Evolutionary conservation across 257 asterid species (phyloP), one percentile per base, ranked within the genome.

Genomic region (Penstemon eatonii): DNA sequence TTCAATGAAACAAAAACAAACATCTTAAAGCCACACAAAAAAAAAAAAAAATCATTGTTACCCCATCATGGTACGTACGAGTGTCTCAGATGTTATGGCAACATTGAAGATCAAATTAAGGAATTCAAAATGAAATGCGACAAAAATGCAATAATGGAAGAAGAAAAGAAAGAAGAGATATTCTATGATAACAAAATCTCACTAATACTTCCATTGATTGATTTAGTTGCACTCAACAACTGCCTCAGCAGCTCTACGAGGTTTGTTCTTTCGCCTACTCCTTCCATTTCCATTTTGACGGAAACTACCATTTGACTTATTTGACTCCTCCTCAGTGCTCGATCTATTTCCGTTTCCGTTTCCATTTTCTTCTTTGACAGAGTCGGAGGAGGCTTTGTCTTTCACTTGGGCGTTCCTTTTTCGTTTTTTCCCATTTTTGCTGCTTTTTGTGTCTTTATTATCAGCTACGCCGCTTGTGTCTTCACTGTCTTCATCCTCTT

Each of bases 161-260:
- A 69, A 63, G 47, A 19, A 4, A 73, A 54, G 42, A 49, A 60
- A 56, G 2, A 25, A 25, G 33, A 25, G 33, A 25, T 25, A 25
- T 25, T 25, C 33, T 25, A 25, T 25, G 79, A 56, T 45, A 66
- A 56, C 46, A 39, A 74, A 25, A 9, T 75, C 63, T 40, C 74
- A 25, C 33, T 25, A 25, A 25, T 25, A 61, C 58, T 67, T 43
- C 68, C 65, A 52, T 25, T 8, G n/a, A 39, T 56, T 43, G 5
- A 11, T 62, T 78, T 79, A 75, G 70, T 66, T 80, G 84, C 90
- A 81, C 74, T 83, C 85, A 3, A 83, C 86, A 54, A 76, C 87
- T 9, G 89, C 85, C 79, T 86, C 92, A 66, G 92, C 87, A 65
- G 92, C 92, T 56, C 92, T 79, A 50, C 65, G 78, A 53, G 92